Base-by-base conservation (phyloP, 192 early-diverging fungal species). In the Phlyctochytrium arcticum region DNA sequence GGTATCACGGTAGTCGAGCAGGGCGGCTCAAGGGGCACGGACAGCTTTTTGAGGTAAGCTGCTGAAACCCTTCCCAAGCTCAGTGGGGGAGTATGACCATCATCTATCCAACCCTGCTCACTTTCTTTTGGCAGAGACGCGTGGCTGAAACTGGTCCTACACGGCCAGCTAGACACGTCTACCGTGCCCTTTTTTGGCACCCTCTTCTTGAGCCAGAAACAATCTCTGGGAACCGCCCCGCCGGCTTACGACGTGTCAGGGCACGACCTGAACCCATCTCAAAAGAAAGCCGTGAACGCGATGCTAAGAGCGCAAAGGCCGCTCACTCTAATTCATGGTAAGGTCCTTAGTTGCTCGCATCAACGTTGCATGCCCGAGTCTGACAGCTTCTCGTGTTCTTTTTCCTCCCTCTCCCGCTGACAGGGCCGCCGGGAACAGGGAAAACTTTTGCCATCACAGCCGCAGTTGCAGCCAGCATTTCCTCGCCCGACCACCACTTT, bases 401-500 rank as follows among this genome's bases (percentile, higher is more conserved):
- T n/a, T n/a, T n/a, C n/a, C n/a, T n/a, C n/a, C n/a, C n/a, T n/a
- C n/a, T n/a, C n/a, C n/a, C n/a, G 35, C 24, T 1, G 26, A 29
- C 56, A 58, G 56, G 56, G 39, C 56, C 56, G 0, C 56, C 56
- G 33, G 50, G 50, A 27, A 61, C 59, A 44, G 59, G 59, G 44
- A 61, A 61, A 48, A 61, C 59, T 23, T 61, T 31, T 48, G 39
- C 32, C 42, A 61, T 61, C 32, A 48, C 59, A 3, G 59, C 59
- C 33, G 59, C 59, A 48, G 59, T 61, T 46, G 59, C 59, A 27
- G 59, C 46, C 59, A 61, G 59, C 59, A 48, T 61, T 48, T 27
- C 39, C 3, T 48, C 59, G 46, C 10, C 59, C 59, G 32, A 61
- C 15, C 59, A 61, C 59, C 21, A 61, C 59, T 61, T 61, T 48